Percentiles rank a stretch among this genome's conserved stretches.
Evolutionary conservation across 2,329 filamentous ascomycete genomes (phyloP).

Genomic region (Sporothrix curviconia): DNA sequence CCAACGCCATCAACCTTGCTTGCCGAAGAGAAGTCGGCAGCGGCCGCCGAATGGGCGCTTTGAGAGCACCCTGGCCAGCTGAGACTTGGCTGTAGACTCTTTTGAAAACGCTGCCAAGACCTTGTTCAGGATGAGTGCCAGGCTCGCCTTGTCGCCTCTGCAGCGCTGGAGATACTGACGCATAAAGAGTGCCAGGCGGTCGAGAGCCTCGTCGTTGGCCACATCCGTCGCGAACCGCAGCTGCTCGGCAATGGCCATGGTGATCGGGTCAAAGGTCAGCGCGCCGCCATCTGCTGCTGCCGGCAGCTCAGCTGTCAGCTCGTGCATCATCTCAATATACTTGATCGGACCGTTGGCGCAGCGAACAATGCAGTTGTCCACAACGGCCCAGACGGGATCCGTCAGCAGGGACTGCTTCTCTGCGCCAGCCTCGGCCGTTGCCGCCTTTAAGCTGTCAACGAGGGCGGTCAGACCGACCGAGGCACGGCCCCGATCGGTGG

Average conservation of each 20-base stretch:
- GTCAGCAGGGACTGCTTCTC: constrained; percentile 25
- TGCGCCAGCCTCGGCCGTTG: constrained; percentile 14
- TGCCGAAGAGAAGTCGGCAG: no score
- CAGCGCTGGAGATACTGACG: constrained; percentile 50
- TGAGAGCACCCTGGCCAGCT: constrained; percentile 5
- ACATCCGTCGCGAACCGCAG: constrained; percentile 58
- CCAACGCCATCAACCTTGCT: no score
- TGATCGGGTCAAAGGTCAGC: constrained; percentile 53
- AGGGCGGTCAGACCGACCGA: constrained; percentile 38
- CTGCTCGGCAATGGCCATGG: constrained; percentile 69
- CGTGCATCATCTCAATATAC: constrained; percentile 66
- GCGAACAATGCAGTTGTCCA: constrained; percentile 77
- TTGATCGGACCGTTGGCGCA: constrained; percentile 72
- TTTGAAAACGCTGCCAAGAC: constrained; percentile 33
- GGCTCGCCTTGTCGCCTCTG: constrained; percentile 30
- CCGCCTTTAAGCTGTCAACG: constrained; percentile 33
- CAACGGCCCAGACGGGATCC: constrained; percentile 55
- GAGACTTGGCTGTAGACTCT: constrained; percentile 26
- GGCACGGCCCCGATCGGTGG: no score
- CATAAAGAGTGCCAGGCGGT: constrained; percentile 51
- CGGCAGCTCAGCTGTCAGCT: constrained; percentile 34
- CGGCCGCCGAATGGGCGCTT: no score
- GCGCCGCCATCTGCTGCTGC: constrained; percentile 26
- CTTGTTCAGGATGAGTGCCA: constrained; percentile 39
- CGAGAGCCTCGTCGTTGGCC: constrained; percentile 34